Evolutionary conservation across 768 basidiomycete genomes (phyloP).

Genomic region (Boletus pseudopeckii): DNA sequence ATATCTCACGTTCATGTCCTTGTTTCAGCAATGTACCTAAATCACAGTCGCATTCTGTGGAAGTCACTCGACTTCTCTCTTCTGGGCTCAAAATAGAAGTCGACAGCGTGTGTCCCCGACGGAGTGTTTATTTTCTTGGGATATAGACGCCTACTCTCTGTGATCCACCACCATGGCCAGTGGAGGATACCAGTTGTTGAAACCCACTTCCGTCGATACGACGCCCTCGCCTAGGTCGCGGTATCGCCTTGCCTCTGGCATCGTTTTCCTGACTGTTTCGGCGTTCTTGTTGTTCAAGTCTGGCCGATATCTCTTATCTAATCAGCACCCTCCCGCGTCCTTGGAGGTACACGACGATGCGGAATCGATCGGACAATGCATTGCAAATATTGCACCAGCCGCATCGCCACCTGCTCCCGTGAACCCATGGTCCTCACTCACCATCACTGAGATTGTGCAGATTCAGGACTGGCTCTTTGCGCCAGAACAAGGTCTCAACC

Average conservation of each 20-base stretch:
- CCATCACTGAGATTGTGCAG: constrained; percentile 39
- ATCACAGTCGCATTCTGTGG: background rate
- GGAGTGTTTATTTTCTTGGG: background rate
- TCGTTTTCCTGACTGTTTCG: constrained; percentile 11
- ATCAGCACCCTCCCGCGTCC: background rate
- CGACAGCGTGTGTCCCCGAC: background rate
- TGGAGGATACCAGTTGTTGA: constrained; percentile 18
- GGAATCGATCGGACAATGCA: constrained; percentile 33
- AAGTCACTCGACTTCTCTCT: background rate
- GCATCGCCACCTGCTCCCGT: constrained; percentile 40
- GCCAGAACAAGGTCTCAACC: constrained; percentile 43
- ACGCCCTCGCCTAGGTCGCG: constrained; percentile 3
- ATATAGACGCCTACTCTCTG: background rate
- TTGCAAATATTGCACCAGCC: constrained; percentile 26
- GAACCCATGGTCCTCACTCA: constrained; percentile 54
- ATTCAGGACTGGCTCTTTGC: constrained; percentile 46
- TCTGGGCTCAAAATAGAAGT: background rate
- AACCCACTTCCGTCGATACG: constrained; percentile 1
- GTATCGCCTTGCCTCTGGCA: constrained; percentile 11
- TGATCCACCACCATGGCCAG: constrained; percentile 14
- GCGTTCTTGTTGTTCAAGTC: constrained; percentile 12
- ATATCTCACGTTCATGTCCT: background rate
- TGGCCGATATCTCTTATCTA: background rate
- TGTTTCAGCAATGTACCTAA: background rate
- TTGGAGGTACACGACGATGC: background rate